Evolutionary conservation across 208 protist species (phyloP), one percentile per base, ranked within the genome.

Genomic region (Angomonas ambiguus): DNA sequence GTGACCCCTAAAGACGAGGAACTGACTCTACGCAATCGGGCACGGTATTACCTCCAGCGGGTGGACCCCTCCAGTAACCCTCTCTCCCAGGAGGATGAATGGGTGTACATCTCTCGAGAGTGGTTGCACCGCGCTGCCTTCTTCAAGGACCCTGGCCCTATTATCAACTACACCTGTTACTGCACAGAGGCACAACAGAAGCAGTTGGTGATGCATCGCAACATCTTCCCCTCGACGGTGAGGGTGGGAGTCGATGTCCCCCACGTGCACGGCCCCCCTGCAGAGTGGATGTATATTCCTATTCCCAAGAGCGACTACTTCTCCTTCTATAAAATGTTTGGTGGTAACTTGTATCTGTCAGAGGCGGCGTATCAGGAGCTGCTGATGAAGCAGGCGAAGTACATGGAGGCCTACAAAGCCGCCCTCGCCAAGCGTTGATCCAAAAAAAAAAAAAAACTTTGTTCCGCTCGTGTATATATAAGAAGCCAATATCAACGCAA

Each of bases 111-210:
- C 31, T 87, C 85, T 18, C 83, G 85, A n/a, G 64, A 73, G 31
- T 96, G 90, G 87, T 74, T 96, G 24, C 85, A 93, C 56, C 84
- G 85, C 16, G 75, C 85, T 34, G 87, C 87, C 38, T 87, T 90
- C 64, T 69, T 93, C 45, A 58, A 70, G 25, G 90, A 96, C 38
- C 90, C 90, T 1, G 90, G 90, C 0, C 87, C 90, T 1, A 90
- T 96, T 32, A 33, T 90, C 28, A 96, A 96, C 56, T 61, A 67
- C 0, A 71, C 89, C 22, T 93, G 80, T 68, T 96, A 96, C 80
- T 86, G 80, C 69, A 69, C 42, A 0, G 73, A 66, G 27, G 69
- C 41, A 27, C 58, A 80, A 2, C 60, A 56, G 32, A 6, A 6
- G 53, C 58, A 56, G 58, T 59, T 77, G 25, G 57, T 59, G 2